These are phyloP conservation scores for Toxoplasma gondii DNA, from an alignment of 169 alveolate genomes.

Conservation along the genomic window DNA sequence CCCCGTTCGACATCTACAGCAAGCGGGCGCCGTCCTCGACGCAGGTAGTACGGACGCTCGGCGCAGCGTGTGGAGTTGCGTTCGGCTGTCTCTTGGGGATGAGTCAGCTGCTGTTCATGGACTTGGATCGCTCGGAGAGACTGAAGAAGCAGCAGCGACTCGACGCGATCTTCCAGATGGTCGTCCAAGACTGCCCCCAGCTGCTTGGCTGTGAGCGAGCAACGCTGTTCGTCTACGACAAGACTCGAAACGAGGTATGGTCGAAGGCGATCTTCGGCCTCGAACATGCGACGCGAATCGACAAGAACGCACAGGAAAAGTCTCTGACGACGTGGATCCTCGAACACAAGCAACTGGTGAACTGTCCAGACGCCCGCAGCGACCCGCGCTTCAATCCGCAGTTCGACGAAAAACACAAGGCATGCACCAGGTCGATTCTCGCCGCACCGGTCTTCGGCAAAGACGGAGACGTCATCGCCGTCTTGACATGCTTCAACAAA, in stretches of 20 bases:
- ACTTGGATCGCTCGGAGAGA: constrained; percentile 66
- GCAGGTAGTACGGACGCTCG: constrained; percentile 29
- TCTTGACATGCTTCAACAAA: not conserved
- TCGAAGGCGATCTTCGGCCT: constrained; percentile 52
- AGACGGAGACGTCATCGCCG: constrained; percentile 20
- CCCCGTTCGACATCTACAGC: not conserved
- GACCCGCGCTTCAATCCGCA: constrained; percentile 62
- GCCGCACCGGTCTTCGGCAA: constrained; percentile 59
- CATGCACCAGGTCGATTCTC: constrained; percentile 35
- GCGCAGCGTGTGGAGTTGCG: constrained; percentile 60
- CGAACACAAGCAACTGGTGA: constrained; percentile 20
- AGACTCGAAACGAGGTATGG: constrained; percentile 43
- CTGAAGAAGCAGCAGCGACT: constrained; percentile 65
- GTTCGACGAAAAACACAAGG: constrained; percentile 5
- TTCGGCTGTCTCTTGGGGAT: constrained; percentile 68
- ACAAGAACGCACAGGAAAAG: not conserved
- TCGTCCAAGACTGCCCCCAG: constrained; percentile 52
- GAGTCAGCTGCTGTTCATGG: constrained; percentile 65
- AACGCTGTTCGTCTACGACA: constrained; percentile 48
- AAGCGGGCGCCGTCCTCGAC: not conserved
- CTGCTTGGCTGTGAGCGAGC: constrained; percentile 62
- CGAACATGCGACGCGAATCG: constrained; percentile 35
- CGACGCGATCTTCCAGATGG: constrained; percentile 58
- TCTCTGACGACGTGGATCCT: constrained; percentile 9
- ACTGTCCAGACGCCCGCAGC: not conserved